Percentiles rank a stretch among this genome's conserved stretches.
phyloP scores from a whole-genome alignment of 768 basidiomycete genomes.

The Pleurotus eryngii region DNA sequence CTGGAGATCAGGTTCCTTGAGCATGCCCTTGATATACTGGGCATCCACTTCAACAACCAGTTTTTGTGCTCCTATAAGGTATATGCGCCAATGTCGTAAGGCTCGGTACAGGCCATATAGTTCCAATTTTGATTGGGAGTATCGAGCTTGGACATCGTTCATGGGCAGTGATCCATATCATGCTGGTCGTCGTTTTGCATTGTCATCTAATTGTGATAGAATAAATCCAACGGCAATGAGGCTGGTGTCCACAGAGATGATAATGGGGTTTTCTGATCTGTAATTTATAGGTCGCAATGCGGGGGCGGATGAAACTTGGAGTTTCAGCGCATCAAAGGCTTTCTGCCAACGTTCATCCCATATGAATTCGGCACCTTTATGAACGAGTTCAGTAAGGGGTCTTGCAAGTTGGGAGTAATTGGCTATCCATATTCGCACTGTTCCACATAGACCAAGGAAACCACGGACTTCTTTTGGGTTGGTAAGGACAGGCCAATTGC shows the following conservation, averaged over 20 bases:
- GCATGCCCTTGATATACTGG: slow-evolving; percentile 28
- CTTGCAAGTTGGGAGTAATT: slow-evolving; percentile 12
- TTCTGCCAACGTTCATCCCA: slow-evolving; percentile 19
- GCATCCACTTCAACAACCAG: slow-evolving; percentile 31
- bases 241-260: slow-evolving; percentile 29
- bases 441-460: slow-evolving; percentile 23
- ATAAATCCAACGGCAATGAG: slow-evolving; percentile 27
- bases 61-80: slow-evolving; percentile 23
- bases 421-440: slow-evolving; percentile 18
- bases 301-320: slow-evolving; percentile 13
- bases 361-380: slow-evolving; percentile 17
- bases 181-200: slow-evolving; percentile 16
- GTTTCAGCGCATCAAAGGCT: slow-evolving; percentile 19
- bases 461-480: slow-evolving; percentile 14
- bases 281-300: slow-evolving; percentile 30
- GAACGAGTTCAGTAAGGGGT: slow-evolving; percentile 15
- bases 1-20: slow-evolving; percentile 29
- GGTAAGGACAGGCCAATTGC: slow-evolving; percentile 14
- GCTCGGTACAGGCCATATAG: slow-evolving; percentile 27
- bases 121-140: slow-evolving; percentile 30
- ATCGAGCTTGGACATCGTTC: slow-evolving; percentile 23
- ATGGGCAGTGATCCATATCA: slow-evolving; percentile 29
- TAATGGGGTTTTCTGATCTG: slow-evolving; percentile 16
- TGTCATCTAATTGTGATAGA: slow-evolving; percentile 25
- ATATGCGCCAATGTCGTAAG: slow-evolving; percentile 20